Evolutionary conservation across 2,329 filamentous ascomycete species (phyloP), one percentile per base, ranked within the genome.

Genomic region (Neofusicoccum umdonicola): DNA sequence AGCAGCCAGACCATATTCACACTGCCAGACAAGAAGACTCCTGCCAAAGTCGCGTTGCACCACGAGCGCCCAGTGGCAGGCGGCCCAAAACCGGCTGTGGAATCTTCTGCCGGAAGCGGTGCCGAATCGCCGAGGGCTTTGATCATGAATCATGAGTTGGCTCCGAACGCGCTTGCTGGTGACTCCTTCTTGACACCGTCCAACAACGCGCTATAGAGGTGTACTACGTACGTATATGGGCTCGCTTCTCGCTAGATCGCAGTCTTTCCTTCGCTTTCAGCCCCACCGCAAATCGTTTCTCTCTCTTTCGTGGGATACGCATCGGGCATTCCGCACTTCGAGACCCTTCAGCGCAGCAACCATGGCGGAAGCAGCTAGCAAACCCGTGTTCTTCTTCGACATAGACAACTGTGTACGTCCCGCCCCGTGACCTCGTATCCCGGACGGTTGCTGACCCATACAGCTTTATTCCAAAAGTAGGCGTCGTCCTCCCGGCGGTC

Each of bases 331-430:
- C 51, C 17, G 13, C 35, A 11, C 4, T 42, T 31, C 34, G 12
- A 41, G 41, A 41, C 15, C 19, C 4, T 50, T 58, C 51, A 27
- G 19, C 35, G 7, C 62, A n/a, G 34, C 62, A 47, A 70, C 17
- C 64, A 75, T 74, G 73, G 69, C 70, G 62, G 68, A 67, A 34
- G 50, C 73, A 45, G 65, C 66, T 42, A 74, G 74, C 63, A 78
- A 85, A 67, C 82, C 84, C 1, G 82, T 91, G 19, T 85, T 88
- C 76, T 88, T 87, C 77, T 98, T 97, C 74, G 95, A 99, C 76
- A 98, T 99, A 74, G 95, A 99, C 83, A 99, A 99, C 75, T 99
- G 96, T 79, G 86, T 88, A 82, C 68, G 85, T 44, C 12, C 48
- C 42, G n/a, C 31, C 50, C 61, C 41, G 50, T 63, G 61, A 63